Evolutionary conservation across 2,329 filamentous ascomycete species (phyloP).

Genomic region (Fusarium sp.): DNA sequence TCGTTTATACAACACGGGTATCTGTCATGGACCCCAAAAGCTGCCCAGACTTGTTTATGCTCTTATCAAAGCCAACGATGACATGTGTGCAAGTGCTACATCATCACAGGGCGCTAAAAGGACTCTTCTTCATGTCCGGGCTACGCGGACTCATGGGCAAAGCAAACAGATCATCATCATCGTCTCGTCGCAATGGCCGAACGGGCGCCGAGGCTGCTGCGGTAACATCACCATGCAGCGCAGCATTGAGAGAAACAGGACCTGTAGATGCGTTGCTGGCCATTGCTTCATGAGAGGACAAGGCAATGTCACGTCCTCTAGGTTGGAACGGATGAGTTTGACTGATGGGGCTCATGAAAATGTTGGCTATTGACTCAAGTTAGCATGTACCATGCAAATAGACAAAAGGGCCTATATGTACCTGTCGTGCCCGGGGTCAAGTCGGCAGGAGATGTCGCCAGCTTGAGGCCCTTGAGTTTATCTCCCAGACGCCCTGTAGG

Average conservation of each 20-base stretch:
- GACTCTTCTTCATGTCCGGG: constrained; percentile 86
- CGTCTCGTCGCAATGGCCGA: constrained; percentile 44
- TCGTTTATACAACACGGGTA: constrained; percentile 38
- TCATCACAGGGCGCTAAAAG: constrained; percentile 71
- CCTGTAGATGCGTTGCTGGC: constrained; percentile 40
- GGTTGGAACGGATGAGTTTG: constrained; percentile 54
- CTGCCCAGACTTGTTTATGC: background rate
- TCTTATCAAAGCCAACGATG: background rate
- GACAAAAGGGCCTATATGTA: constrained; percentile 51
- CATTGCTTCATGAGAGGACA: constrained; percentile 55
- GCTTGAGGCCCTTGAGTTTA: constrained; percentile 82
- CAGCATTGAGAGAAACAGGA: constrained; percentile 54
- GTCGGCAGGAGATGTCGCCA: constrained; percentile 79
- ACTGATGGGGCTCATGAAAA: constrained; percentile 52
- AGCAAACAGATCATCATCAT: constrained; percentile 86
- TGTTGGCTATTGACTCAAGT: constrained; percentile 51
- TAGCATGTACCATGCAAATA: constrained; percentile 32
- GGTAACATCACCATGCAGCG: constrained; percentile 45
- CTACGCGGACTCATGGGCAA: constrained; percentile 88
- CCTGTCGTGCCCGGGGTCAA: constrained; percentile 67
- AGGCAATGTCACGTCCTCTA: constrained; percentile 52
- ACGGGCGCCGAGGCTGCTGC: constrained; percentile 34
- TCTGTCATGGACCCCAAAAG: constrained; percentile 27
- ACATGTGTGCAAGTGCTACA: background rate
- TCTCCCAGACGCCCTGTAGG: constrained; percentile 79